Evolutionary conservation across 2,329 filamentous ascomycete species (phyloP).

Genomic region (Fusarium nygamai): DNA sequence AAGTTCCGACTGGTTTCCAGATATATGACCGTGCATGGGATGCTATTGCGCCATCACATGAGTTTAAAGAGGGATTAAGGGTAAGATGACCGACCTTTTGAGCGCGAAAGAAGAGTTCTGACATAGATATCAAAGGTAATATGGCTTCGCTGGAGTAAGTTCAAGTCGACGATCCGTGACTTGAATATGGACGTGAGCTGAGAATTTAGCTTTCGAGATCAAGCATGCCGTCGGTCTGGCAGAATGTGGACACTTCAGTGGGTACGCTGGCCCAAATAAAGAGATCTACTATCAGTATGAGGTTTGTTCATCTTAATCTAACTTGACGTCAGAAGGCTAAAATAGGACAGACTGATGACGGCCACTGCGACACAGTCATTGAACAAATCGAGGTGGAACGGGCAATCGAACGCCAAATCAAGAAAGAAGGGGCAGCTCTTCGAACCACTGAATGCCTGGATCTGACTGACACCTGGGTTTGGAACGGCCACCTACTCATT

Average conservation of each 20-base stretch:
- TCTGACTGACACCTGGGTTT: neutral
- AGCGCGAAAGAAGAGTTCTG: accelerated
- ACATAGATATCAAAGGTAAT: accelerated
- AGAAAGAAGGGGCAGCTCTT: neutral
- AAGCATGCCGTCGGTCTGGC: neutral
- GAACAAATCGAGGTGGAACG: neutral
- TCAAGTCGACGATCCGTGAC: accelerated
- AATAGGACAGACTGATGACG: accelerated
- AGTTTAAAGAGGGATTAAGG: neutral
- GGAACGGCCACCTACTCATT: neutral
- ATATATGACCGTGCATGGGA: neutral
- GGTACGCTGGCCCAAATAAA: neutral
- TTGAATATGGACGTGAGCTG: accelerated
- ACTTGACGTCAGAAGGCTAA: accelerated
- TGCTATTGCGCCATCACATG: neutral
- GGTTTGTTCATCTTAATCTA: neutral
- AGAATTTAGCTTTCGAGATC: neutral
- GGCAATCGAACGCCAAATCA: neutral
- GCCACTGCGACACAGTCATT: neutral
- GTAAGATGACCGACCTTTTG: neutral
- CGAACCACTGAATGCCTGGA: neutral
- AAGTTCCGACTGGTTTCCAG: accelerated
- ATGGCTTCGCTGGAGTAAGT: neutral
- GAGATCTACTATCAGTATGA: neutral
- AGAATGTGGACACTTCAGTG: neutral